These are phyloP conservation scores for Dactylis glomerata DNA, from an alignment of 176 grass and related monocot genomes.

Conservation along the genomic window DNA sequence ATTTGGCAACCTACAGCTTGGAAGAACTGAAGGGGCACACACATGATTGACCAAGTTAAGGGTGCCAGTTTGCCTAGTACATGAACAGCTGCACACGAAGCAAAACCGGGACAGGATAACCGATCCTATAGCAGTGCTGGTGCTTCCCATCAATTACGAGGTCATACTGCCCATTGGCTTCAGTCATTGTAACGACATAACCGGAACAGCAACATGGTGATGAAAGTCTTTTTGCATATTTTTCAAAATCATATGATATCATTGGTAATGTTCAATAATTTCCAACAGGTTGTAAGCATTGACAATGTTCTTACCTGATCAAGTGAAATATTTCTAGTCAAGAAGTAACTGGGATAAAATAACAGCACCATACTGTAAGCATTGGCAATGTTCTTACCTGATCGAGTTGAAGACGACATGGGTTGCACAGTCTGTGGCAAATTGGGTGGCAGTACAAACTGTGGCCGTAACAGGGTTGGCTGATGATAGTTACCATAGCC, in stretches of 20 bases:
- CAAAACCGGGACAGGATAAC: not conserved
- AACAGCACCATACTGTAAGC: not conserved
- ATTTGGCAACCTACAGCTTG: too few species aligned
- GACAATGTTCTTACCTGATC: too few species aligned
- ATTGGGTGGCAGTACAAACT: not conserved
- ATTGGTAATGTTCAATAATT: not conserved
- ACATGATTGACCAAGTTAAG: not conserved
- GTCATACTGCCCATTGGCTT: too few species aligned
- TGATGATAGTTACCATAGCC: not conserved
- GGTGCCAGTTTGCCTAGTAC: not conserved
- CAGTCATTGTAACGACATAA: too few species aligned
- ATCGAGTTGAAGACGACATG: not conserved
- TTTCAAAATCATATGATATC: not conserved
- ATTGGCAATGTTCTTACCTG: too few species aligned
- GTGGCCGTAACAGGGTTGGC: not conserved
- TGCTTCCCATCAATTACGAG: not conserved
- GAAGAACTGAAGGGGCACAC: not conserved
- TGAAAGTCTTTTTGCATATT: not conserved
- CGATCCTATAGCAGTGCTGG: not conserved
- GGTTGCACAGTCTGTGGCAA: not conserved
- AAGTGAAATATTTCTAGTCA: not conserved
- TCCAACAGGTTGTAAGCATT: not conserved
- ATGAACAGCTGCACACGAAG: not conserved
- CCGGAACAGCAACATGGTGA: not conserved
- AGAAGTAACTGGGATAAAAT: not conserved